phyloP scores from a whole-genome alignment of 2,329 filamentous ascomycete species.

The Pyricularia sp. region DNA sequence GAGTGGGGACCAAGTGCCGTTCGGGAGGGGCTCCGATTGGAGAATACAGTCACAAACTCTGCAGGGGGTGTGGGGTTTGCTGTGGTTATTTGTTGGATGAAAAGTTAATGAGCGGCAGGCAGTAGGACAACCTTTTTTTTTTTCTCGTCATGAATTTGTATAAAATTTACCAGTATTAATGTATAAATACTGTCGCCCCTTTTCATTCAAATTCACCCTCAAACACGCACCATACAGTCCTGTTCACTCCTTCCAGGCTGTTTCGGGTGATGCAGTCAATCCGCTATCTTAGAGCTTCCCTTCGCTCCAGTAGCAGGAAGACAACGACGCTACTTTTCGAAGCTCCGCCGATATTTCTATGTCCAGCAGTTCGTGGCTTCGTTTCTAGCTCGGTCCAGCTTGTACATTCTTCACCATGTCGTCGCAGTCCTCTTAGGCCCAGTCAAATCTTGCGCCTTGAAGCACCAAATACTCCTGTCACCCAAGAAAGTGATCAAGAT shows the following conservation, averaged over 20 bases:
- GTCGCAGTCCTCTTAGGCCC: neutral
- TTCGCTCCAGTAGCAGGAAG: neutral
- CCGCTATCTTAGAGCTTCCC: neutral
- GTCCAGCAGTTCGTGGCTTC: constrained; percentile 5
- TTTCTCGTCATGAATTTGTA: neutral
- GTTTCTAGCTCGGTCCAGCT: neutral
- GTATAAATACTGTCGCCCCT: neutral
- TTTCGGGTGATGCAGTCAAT: neutral
- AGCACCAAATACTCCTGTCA: neutral
- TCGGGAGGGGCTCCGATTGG: neutral
- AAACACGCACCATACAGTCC: neutral
- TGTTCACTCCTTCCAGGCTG: neutral
- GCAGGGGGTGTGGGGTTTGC: neutral
- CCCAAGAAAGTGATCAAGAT: neutral
- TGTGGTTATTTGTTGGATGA: neutral
- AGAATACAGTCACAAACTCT: neutral
- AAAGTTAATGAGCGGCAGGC: neutral
- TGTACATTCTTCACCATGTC: neutral
- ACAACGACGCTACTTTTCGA: neutral
- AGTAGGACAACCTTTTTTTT: neutral
- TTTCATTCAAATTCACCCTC: neutral
- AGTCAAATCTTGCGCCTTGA: neutral
- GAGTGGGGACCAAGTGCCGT: neutral
- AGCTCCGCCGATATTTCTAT: constrained; percentile 8
- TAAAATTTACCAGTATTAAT: neutral